These are phyloP conservation scores for Trichoderma gracile DNA, from an alignment of 2,329 filamentous ascomycete genomes.

Conservation along the genomic window DNA sequence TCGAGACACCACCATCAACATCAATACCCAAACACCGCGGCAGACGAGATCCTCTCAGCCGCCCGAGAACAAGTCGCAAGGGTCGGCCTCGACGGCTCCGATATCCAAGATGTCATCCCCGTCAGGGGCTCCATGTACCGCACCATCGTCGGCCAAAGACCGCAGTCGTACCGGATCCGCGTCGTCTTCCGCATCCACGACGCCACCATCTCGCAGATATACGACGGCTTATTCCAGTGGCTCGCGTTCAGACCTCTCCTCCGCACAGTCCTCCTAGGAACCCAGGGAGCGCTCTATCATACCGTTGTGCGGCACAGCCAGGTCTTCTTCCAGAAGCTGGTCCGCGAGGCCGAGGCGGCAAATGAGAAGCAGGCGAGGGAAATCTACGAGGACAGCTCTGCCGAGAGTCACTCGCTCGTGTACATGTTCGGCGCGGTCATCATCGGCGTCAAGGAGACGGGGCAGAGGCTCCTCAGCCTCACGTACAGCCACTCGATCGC, in stretches of 20 bases:
- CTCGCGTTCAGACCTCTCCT: slow-evolving; percentile 36
- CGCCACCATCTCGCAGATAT: slow-evolving; percentile 31
- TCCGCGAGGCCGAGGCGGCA: slow-evolving; percentile 31
- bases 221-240: slow-evolving; percentile 34
- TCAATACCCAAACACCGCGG: background rate
- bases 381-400: slow-evolving; percentile 30
- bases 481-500: slow-evolving; percentile 41
- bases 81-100: slow-evolving; percentile 29
- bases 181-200: slow-evolving; percentile 36
- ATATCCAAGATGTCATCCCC: slow-evolving; percentile 36
- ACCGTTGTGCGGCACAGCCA: slow-evolving; percentile 31
- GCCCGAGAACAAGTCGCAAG: slow-evolving; percentile 23
- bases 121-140: slow-evolving; percentile 37
- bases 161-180: slow-evolving; percentile 40
- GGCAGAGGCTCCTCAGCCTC: slow-evolving; percentile 32
- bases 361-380: slow-evolving; percentile 31
- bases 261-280: slow-evolving; percentile 34
- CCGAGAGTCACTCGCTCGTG: slow-evolving; percentile 28
- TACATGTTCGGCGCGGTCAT: slow-evolving; percentile 39
- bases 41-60: slow-evolving; percentile 13
- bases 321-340: slow-evolving; percentile 33
- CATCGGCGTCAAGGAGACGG: slow-evolving; percentile 29
- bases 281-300: slow-evolving; percentile 33
- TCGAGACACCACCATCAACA: background rate
- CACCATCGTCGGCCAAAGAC: slow-evolving; percentile 36